Conservation (phyloP, 768 basidiomycete species). For the Boletus huronensis region DNA sequence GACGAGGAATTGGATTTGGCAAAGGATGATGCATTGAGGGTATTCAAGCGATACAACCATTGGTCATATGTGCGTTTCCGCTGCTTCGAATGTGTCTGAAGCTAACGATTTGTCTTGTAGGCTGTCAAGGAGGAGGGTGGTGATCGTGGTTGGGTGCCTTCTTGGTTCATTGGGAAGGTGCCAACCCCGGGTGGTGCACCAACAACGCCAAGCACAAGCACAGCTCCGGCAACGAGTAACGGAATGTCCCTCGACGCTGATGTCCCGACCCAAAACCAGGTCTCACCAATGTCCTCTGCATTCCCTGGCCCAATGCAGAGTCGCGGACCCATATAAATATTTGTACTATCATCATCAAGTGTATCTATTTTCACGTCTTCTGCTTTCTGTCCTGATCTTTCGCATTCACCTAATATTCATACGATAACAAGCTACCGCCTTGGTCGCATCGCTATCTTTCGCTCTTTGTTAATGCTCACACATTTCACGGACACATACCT, state of each 20-base stretch:
- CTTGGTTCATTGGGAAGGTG: constrained; percentile 95
- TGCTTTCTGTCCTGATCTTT: constrained; percentile 19
- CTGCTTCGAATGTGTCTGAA: background rate
- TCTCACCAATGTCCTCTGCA: constrained; percentile 81
- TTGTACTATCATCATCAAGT: constrained; percentile 10
- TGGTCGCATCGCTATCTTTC: constrained; percentile 25
- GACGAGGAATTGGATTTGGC: constrained; percentile 87
- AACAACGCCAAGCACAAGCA: constrained; percentile 49
- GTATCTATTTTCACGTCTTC: constrained; percentile 22
- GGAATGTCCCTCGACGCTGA: constrained; percentile 36
- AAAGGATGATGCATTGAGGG: constrained; percentile 85
- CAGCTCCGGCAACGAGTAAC: constrained; percentile 32
- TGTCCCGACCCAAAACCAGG: constrained; percentile 43
- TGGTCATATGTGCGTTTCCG: constrained; percentile 78
- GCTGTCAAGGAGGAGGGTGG: constrained; percentile 93
- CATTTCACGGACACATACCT: constrained; percentile 15
- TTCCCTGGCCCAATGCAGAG: constrained; percentile 48
- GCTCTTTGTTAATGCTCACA: constrained; percentile 29
- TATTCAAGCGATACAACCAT: constrained; percentile 98
- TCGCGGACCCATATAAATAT: constrained; percentile 21
- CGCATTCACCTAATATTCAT: constrained; percentile 21
- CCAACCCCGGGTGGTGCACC: constrained; percentile 40
- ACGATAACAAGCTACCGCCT: constrained; percentile 16
- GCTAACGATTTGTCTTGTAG: constrained; percentile 37
- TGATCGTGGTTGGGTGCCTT: constrained; percentile 96